phyloP scores from a whole-genome alignment of 2,329 filamentous ascomycete genomes.

The Podosphaera leucotricha region DNA sequence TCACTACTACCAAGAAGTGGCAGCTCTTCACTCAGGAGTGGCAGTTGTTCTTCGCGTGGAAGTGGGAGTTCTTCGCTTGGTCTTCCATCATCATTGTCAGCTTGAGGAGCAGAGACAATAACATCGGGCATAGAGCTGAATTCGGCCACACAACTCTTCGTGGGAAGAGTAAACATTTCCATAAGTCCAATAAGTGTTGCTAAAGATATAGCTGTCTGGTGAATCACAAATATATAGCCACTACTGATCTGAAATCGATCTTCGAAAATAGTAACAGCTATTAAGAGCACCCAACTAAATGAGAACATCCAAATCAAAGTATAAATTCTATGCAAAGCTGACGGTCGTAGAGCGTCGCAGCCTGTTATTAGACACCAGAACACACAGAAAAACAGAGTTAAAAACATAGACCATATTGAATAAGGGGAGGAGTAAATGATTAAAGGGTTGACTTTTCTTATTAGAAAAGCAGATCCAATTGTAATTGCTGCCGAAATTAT shows the following conservation, averaged over 20 bases:
- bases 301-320: constrained; percentile 65
- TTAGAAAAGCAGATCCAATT: constrained; percentile 47
- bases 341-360: constrained; percentile 59
- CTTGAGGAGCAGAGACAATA: constrained; percentile 17
- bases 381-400: constrained; percentile 55
- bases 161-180: constrained; percentile 56
- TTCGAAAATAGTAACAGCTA: constrained; percentile 51
- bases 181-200: constrained; percentile 52
- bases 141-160: constrained; percentile 37
- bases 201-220: constrained; percentile 51
- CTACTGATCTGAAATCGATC: constrained; percentile 48
- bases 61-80: constrained; percentile 19
- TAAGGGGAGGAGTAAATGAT: constrained; percentile 83
- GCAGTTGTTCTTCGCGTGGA: constrained; percentile 1
- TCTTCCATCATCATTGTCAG: constrained; percentile 11
- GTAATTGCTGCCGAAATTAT: constrained; percentile 42
- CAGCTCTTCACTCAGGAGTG: constrained; percentile 23
- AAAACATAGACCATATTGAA: constrained; percentile 68
- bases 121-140: constrained; percentile 15
- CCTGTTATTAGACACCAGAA: constrained; percentile 67
- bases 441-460: constrained; percentile 66
- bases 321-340: constrained; percentile 65
- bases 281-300: constrained; percentile 47
- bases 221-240: constrained; percentile 63
- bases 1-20: constrained; percentile 25